A percentile compares a stretch with the other conserved stretches of the same genome.
Conservation (phyloP, 495 filamentous ascomycete species). For the Aspergillus wentii region DNA sequence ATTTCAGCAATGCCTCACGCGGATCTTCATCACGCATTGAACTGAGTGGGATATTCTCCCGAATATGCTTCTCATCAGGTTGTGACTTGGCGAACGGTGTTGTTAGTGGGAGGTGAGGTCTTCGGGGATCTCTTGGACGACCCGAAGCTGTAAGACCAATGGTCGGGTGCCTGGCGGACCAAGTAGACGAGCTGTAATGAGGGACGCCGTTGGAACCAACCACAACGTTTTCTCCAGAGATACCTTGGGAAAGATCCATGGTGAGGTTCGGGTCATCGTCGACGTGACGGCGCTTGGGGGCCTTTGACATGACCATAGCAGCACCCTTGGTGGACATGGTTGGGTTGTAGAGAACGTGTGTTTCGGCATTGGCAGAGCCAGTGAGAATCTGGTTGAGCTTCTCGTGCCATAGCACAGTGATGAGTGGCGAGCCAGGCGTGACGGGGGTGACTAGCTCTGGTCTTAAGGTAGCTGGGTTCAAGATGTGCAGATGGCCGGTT, state of each 20-base stretch:
- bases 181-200: slow-evolving; percentile 43
- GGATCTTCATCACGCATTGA: slow-evolving; percentile 98
- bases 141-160: slow-evolving; percentile 77
- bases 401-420: slow-evolving; percentile 84
- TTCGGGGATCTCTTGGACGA: slow-evolving; percentile 67
- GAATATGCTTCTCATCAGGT: slow-evolving; percentile 85
- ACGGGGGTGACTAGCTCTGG: slow-evolving; percentile 82
- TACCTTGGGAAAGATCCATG: slow-evolving; percentile 69
- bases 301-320: slow-evolving; percentile 84
- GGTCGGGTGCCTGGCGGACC: slow-evolving; percentile 62
- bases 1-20: slow-evolving; percentile 87
- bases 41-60: slow-evolving; percentile 80
- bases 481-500: slow-evolving; percentile 82
- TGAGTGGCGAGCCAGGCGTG: slow-evolving; percentile 74
- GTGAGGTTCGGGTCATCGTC: slow-evolving; percentile 87
- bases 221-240: slow-evolving; percentile 79
- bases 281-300: slow-evolving; percentile 88
- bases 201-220: slow-evolving; percentile 46
- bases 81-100: slow-evolving; percentile 91
- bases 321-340: slow-evolving; percentile 74
- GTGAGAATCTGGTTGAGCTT: slow-evolving; percentile 96
- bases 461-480: slow-evolving; percentile 84
- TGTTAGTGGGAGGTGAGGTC: slow-evolving; percentile 75
- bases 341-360: slow-evolving; percentile 88
- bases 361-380: slow-evolving; percentile 83